These are phyloP conservation scores for Penicillium occitanis DNA, from an alignment of 2,329 filamentous ascomycete genomes.

Conservation along the genomic window DNA sequence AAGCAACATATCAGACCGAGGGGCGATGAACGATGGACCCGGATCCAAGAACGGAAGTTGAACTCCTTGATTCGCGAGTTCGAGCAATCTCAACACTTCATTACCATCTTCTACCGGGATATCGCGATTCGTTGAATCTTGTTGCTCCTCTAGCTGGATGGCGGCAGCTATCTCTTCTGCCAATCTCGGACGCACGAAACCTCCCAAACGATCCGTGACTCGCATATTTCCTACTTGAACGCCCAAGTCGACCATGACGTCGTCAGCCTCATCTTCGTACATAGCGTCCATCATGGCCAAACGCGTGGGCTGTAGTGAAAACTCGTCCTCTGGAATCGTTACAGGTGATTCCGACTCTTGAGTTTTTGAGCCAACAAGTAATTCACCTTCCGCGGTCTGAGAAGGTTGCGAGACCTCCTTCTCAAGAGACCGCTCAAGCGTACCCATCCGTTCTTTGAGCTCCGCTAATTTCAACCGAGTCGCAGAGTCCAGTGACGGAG, in stretches of 20 bases:
- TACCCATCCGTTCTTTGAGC: conserved; percentile 76
- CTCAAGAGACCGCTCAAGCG: conserved; percentile 68
- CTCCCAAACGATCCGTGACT: conserved; percentile 72
- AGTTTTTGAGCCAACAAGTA: not conserved
- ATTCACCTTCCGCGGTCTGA: conserved; percentile 12
- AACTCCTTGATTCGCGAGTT: conserved; percentile 18
- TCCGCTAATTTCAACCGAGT: conserved; percentile 70
- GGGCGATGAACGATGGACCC: conserved; percentile 65
- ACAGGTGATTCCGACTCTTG: conserved; percentile 27
- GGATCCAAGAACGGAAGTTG: conserved; percentile 59
- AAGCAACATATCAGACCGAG: conserved; percentile 67
- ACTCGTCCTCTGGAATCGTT: conserved; percentile 50
- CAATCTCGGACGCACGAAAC: conserved; percentile 68
- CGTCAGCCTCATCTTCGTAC: conserved; percentile 65
- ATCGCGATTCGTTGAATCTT: not conserved
- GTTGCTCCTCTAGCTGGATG: conserved; percentile 4
- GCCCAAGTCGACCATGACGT: conserved; percentile 70
- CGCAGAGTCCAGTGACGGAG: conserved; percentile 66
- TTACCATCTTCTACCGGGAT: conserved; percentile 1
- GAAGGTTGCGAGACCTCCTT: conserved; percentile 53
- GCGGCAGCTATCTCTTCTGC: conserved; percentile 62
- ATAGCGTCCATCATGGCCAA: conserved; percentile 65
- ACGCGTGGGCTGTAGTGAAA: conserved; percentile 61
- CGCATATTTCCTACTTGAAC: conserved; percentile 70
- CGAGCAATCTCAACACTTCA: conserved; percentile 15